Percentiles rank a stretch among this genome's conserved stretches.
Evolutionary conservation across 192 early-diverging fungal genomes (phyloP).

Genomic region (Funneliformis mosseae): DNA sequence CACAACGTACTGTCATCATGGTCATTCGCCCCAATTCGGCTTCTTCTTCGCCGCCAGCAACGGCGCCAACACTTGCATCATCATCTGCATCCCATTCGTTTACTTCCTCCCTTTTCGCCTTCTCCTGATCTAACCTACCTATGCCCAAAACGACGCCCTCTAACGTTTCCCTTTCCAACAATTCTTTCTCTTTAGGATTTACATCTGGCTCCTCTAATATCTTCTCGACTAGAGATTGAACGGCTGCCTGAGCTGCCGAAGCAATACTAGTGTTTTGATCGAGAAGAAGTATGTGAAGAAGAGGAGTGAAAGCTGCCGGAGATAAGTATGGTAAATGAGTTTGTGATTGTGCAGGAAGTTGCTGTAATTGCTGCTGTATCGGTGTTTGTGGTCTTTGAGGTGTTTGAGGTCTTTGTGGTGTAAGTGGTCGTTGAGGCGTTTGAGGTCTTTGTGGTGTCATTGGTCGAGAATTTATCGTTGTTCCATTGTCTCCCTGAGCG

Average conservation of each 20-base stretch:
- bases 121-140: slow-evolving; percentile 37
- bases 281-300: slow-evolving; percentile 54
- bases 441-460: slow-evolving; percentile 21
- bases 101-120: slow-evolving; percentile 27
- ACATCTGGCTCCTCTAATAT: slow-evolving; percentile 37
- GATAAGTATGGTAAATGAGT: slow-evolving; percentile 40
- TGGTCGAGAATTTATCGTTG: not conserved
- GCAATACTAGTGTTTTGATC: slow-evolving; percentile 60
- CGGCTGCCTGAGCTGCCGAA: slow-evolving; percentile 46
- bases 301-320: slow-evolving; percentile 42
- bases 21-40: slow-evolving; percentile 47
- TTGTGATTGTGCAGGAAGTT: slow-evolving; percentile 16
- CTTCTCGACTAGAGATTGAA: slow-evolving; percentile 48
- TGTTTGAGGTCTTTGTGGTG: slow-evolving; percentile 1
- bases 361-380: slow-evolving; percentile 8
- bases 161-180: slow-evolving; percentile 53
- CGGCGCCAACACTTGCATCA: slow-evolving; percentile 8
- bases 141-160: slow-evolving; percentile 56
- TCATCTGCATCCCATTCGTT: slow-evolving; percentile 26
- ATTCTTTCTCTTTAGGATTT: slow-evolving; percentile 34
- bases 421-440: not conserved
- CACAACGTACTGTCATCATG: slow-evolving; percentile 44
- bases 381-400: slow-evolving; percentile 32
- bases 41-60: slow-evolving; percentile 41
- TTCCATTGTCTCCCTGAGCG: not conserved